phyloP scores from a whole-genome alignment of 2,329 filamentous ascomycete species.

The Setomelanomma holmii region DNA sequence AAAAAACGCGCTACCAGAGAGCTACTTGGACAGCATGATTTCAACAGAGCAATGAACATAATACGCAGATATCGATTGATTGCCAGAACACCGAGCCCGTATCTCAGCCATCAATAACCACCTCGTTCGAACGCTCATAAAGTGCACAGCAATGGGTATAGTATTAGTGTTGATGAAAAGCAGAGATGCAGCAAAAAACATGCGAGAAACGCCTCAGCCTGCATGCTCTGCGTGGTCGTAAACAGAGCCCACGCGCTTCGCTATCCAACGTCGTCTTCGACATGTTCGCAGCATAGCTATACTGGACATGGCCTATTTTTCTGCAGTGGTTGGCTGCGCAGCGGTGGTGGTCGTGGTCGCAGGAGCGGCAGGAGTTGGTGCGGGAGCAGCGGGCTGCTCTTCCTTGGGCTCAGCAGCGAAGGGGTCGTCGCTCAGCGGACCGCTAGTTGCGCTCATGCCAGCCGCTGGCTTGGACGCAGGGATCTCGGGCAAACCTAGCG shows the following conservation, averaged over 20 bases:
- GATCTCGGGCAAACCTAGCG: slow-evolving; percentile 29
- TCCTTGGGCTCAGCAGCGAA: slow-evolving; percentile 34
- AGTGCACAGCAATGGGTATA: slow-evolving; percentile 40
- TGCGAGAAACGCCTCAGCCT: too few relatives aligned
- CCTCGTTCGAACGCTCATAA: slow-evolving; percentile 20
- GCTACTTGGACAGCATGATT: too few relatives aligned
- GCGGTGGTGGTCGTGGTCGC: slow-evolving; percentile 8
- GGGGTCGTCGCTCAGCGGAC: slow-evolving; percentile 44
- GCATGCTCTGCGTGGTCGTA: too few relatives aligned
- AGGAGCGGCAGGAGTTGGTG: slow-evolving; percentile 15
- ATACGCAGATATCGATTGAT: neutral
- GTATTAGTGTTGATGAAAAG: slow-evolving; percentile 37
- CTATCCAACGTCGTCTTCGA: too few relatives aligned
- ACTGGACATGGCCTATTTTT: slow-evolving; percentile 30
- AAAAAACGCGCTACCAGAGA: neutral
- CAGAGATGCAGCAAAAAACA: slow-evolving; percentile 11
- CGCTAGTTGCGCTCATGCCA: slow-evolving; percentile 50
- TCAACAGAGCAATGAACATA: neutral
- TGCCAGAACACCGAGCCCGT: slow-evolving; percentile 1
- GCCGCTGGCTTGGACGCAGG: slow-evolving; percentile 39
- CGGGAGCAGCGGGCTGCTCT: slow-evolving; percentile 19
- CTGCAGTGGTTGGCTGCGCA: slow-evolving; percentile 9
- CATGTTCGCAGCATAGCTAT: too few relatives aligned
- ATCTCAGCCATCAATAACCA: neutral
- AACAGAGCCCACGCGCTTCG: too few relatives aligned